These are phyloP conservation scores for Prunus dulcis DNA, from an alignment of 306 rosid genomes.

Conservation along the genomic window DNA sequence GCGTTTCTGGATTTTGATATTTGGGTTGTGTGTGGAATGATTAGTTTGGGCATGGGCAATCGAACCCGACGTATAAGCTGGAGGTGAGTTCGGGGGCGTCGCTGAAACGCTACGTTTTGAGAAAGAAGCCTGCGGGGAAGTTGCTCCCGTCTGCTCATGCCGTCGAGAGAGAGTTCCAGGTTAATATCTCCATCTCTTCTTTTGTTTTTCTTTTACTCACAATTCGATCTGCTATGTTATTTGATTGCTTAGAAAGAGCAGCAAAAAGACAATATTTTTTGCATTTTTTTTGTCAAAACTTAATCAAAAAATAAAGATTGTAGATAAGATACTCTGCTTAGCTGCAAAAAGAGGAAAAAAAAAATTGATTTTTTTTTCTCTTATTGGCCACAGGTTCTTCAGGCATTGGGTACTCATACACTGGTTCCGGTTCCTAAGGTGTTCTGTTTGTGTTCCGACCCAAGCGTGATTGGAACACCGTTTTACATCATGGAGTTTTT, in stretches of 20 bases:
- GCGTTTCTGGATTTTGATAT: neutral
- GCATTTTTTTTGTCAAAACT: neutral
- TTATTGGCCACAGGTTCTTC: conserved; percentile 58
- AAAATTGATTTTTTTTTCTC: neutral
- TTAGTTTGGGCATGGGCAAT: conserved; percentile 93
- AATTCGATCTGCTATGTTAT: neutral
- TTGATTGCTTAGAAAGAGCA: neutral
- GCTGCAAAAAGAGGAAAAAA: neutral
- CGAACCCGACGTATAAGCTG: conserved; percentile 86
- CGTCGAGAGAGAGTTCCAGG: conserved; percentile 93
- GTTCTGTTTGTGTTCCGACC: conserved; percentile 76
- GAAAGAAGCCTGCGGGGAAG: conserved; percentile 86
- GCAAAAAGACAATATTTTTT: neutral
- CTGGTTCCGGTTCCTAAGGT: conserved; percentile 84
- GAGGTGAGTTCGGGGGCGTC: conserved; percentile 47
- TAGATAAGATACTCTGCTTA: neutral
- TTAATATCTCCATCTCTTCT: neutral
- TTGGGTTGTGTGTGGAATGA: conserved; percentile 4
- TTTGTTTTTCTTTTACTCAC: neutral
- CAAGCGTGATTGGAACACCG: conserved; percentile 70
- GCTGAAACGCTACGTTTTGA: conserved; percentile 68
- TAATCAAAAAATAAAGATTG: neutral
- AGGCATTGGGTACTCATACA: conserved; percentile 65
- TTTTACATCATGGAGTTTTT: conserved; percentile 93
- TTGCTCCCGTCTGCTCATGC: conserved; percentile 92